Base-by-base conservation (phyloP, 768 basidiomycete species). In the Tylopilus intermedius region DNA sequence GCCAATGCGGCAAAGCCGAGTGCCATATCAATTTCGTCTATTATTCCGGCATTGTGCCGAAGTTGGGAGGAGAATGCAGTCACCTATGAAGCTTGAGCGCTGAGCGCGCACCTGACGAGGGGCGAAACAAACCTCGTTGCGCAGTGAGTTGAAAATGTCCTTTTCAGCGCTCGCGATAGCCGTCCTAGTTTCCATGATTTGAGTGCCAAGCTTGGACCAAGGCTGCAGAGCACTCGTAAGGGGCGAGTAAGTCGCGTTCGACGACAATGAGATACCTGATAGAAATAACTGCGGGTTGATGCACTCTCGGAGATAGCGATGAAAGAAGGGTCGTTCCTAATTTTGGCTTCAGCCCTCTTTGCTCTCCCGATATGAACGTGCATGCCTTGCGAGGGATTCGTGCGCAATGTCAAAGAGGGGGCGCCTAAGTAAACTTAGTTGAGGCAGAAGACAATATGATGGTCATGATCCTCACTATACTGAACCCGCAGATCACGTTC, bases 1-100 rank as follows among this genome's bases (percentile, higher is more conserved):
- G 94, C 95, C 21, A 94, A 75, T 43, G 78, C 79, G 5, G 94
- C 88, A 59, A 95, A 96, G 0, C 85, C 82, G 3, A 93, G 67
- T 0, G 81, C 78, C 13, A 96, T 82, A 63, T 98, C 94, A 11
- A 98, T 69, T 67, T 98, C 93, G 63, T 94, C 91, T 37, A 94
- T 70, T 42, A 93, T 75, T 26, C 81, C 78, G 4, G 89, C 83
- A 62, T 94, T 95, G 27, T 77, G 75, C 56, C 85, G 78, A n/a
- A 97, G 70, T 22, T 72, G 71, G 5, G 68, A 56, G 10, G 82
- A 76, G 56, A 80, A 73, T 13, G 70, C 72, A 53, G 77, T 85
- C 44, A 94, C 84, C 91, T 93, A 33, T 21, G 24, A 46, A 47
- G 29, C 15, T 0, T 26, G 30, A 30, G 30, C 9, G 9, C 30